Evolutionary conservation across 116 monocot genomes (phyloP).

Genomic region (Thalassia testudinum): DNA sequence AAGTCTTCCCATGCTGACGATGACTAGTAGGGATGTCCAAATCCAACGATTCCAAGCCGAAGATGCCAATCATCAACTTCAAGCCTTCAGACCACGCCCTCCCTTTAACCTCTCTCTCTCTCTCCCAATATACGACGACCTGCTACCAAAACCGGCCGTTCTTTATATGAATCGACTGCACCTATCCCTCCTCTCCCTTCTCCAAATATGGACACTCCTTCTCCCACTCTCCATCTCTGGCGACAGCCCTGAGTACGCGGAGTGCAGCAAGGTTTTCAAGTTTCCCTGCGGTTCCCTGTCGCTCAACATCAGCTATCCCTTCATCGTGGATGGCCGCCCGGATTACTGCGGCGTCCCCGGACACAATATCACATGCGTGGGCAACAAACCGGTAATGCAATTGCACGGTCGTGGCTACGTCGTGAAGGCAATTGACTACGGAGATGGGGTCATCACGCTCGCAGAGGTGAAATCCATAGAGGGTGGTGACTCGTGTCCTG

Average conservation of each 20-base stretch:
- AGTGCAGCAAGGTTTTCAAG: background rate
- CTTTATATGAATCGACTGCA: background rate
- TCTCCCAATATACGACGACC: too few species aligned
- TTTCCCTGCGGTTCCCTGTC: constrained; percentile 1
- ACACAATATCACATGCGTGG: constrained; percentile 2
- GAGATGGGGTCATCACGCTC: constrained; percentile 9
- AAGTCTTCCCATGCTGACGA: too few species aligned
- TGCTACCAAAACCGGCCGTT: too few species aligned
- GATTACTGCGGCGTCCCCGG: constrained; percentile 15
- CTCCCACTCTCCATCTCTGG: background rate
- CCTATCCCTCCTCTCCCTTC: background rate
- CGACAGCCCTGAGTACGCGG: background rate
- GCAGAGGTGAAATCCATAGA: background rate
- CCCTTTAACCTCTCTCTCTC: too few species aligned
- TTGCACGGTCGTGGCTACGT: background rate
- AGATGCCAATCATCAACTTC: too few species aligned
- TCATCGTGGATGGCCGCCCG: background rate
- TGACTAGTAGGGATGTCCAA: too few species aligned
- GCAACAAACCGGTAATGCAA: background rate
- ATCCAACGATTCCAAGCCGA: too few species aligned
- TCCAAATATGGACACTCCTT: background rate
- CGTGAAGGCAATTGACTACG: constrained; percentile 13
- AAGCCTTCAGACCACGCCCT: too few species aligned
- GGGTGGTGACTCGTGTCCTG: constrained; percentile 5
- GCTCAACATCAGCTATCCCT: constrained; percentile 13